A percentile compares a stretch with the other conserved stretches of the same genome.
These are phyloP conservation scores for Mortierella hygrophila DNA, from an alignment of 192 early-diverging fungal species.

Conservation along the genomic window DNA sequence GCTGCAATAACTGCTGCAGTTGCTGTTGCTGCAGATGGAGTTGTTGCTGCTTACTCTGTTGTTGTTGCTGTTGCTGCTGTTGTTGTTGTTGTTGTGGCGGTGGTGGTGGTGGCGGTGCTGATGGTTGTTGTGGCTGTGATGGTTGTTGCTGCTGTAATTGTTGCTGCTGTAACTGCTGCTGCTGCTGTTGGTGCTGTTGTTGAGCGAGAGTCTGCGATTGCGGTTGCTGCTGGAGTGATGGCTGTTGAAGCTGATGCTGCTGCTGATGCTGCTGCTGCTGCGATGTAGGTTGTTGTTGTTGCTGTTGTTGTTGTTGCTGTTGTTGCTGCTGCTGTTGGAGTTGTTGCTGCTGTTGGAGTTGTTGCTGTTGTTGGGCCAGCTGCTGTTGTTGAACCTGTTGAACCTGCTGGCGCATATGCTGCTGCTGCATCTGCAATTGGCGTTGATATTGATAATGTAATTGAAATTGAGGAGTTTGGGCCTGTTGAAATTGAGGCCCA, in stretches of 20 bases:
- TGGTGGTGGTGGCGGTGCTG: not conserved
- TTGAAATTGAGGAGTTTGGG: not conserved
- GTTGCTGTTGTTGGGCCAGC: slow-evolving; percentile 8
- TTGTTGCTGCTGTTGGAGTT: slow-evolving; percentile 9
- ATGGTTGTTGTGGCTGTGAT: not conserved
- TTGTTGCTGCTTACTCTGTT: not conserved
- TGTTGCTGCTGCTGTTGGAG: slow-evolving; percentile 18
- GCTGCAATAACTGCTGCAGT: not conserved
- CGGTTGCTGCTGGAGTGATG: slow-evolving; percentile 10
- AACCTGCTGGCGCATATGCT: slow-evolving; percentile 10
- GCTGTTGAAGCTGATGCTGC: slow-evolving; percentile 4
- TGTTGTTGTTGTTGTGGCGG: slow-evolving; percentile 3
- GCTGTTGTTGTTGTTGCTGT: slow-evolving; percentile 19
- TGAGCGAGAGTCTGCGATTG: not conserved
- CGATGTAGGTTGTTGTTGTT: slow-evolving; percentile 1
- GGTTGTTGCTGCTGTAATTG: not conserved
- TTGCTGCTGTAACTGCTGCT: not conserved
- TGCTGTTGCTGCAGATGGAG: slow-evolving; percentile 1
- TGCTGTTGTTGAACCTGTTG: slow-evolving; percentile 18
- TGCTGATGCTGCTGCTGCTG: slow-evolving; percentile 13
- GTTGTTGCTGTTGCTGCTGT: not conserved
- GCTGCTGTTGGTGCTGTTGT: not conserved
- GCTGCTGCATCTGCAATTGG: not conserved
- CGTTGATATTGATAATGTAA: slow-evolving; percentile 12
- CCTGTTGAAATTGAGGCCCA: not conserved